Base-by-base conservation (phyloP, 2,329 filamentous ascomycete genomes). In the Venturia pyrina region DNA sequence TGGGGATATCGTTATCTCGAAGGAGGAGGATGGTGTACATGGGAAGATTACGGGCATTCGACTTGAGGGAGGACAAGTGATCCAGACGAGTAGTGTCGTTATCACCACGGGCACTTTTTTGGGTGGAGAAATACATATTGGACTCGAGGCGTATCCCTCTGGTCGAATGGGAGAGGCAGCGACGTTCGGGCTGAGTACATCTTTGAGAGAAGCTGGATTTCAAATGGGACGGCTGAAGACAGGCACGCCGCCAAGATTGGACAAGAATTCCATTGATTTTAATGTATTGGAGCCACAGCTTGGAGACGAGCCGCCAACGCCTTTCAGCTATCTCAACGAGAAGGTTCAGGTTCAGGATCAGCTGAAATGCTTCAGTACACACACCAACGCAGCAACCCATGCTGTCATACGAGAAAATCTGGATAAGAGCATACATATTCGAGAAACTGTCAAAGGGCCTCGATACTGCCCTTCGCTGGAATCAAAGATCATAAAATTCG, bases 101-200 rank as follows among this genome's bases (percentile, higher is more conserved):
- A 97, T 99, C 70, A 98, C 95, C 0, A 99, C 95, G 0, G 95
- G 95, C 0, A 99, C 95, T 0, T 99, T 99, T 73, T 78, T 99
- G 5, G 89, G 93, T 13, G 95, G 93, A 21, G 95, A 99, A 76
- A 99, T 99, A 68, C 95, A 99, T 72, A 96, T 99, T 68, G 73
- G 92, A 0, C 79, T 98, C 8, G 85, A 96, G 64, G 84, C 83
- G 3, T 96, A 86, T 73, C 93, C 95, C 0, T 90, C 95, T 0
- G 95, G 95, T 1, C 87, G 95, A 10, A 92, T 99, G 81, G 95
- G 93, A 13, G 95, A 99, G 78, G 90, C 90, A 28, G 93, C 95
- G 0, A 97, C 95, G 0, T 91, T 91, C 72, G 93, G 93, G 0
- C 79, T 99, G 65, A 97, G 93, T 81, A 95, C 93, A 74, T 97